Conservation (phyloP, 1,284 basidiomycete genomes). For the Spongispora temasekensis region DNA sequence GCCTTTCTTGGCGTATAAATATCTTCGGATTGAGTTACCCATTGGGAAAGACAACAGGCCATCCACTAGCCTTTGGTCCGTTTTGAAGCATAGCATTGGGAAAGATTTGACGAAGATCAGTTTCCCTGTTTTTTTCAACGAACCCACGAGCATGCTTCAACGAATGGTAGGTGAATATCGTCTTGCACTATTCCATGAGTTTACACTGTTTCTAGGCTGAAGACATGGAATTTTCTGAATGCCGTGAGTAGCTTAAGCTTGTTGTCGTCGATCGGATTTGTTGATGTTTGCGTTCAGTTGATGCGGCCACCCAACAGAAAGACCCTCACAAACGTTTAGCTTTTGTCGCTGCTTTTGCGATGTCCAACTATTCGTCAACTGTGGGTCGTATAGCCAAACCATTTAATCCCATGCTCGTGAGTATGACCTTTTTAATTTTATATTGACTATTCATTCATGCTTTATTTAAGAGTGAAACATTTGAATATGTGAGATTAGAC, state of each 20-base stretch:
- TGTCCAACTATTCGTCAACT: slow-evolving; percentile 97
- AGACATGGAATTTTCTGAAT: slow-evolving; percentile 96
- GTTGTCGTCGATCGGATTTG: background rate
- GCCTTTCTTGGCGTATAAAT: slow-evolving; percentile 71
- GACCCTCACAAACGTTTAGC: slow-evolving; percentile 87
- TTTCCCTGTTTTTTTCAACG: slow-evolving; percentile 97
- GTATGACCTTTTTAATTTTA: slow-evolving; percentile 1
- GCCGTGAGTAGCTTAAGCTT: slow-evolving; percentile 54
- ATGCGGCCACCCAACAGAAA: slow-evolving; percentile 76
- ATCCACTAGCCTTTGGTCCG: slow-evolving; percentile 91
- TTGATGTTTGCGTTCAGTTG: slow-evolving; percentile 52
- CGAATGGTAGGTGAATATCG: slow-evolving; percentile 56
- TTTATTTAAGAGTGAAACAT: slow-evolving; percentile 71
- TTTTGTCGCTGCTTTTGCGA: slow-evolving; percentile 95
- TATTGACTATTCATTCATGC: slow-evolving; percentile 1
- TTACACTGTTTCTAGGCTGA: slow-evolving; percentile 58
- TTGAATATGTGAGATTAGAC: slow-evolving; percentile 90
- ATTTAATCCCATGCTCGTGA: slow-evolving; percentile 88
- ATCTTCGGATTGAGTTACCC: slow-evolving; percentile 66
- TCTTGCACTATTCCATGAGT: background rate
- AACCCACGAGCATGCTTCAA: slow-evolving; percentile 94
- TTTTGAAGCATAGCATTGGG: slow-evolving; percentile 94
- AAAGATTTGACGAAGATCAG: slow-evolving; percentile 97
- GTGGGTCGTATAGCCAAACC: slow-evolving; percentile 96
- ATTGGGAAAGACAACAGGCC: slow-evolving; percentile 84